Conservation (phyloP, 2,329 filamentous ascomycete genomes). For the Cladosporium sphaerospermum region DNA sequence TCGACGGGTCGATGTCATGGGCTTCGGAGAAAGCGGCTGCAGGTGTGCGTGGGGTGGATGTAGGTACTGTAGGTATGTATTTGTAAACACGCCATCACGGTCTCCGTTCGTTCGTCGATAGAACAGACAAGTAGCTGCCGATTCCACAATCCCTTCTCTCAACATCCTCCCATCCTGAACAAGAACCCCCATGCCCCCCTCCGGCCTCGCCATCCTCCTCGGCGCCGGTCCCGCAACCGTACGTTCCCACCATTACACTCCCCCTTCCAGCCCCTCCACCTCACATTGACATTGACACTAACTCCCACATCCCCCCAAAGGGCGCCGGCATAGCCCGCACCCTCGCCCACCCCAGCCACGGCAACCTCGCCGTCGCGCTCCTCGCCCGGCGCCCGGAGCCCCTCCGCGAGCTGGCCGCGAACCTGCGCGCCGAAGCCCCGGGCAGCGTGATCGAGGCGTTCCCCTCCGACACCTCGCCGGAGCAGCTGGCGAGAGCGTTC, state of each 20-base stretch:
- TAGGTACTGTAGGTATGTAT: too few species aligned
- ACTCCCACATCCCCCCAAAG: conserved; percentile 20
- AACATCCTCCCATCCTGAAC: neutral
- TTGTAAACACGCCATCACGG: too few species aligned
- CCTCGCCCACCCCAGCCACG: conserved; percentile 45
- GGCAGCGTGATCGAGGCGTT: conserved; percentile 47
- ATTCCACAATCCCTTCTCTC: too few species aligned
- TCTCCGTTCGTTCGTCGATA: too few species aligned
- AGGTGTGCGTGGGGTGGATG: too few species aligned
- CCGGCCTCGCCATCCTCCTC: conserved; percentile 46
- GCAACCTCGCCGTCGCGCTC: conserved; percentile 51
- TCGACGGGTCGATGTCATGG: too few species aligned
- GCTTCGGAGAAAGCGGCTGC: too few species aligned
- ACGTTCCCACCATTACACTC: conserved; percentile 2
- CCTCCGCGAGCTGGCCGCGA: conserved; percentile 38
- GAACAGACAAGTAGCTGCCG: too few species aligned
- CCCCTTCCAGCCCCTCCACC: conserved; percentile 8
- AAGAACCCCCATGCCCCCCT: conserved; percentile 36
- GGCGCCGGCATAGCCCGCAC: conserved; percentile 52
- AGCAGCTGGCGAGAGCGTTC: conserved; percentile 45
- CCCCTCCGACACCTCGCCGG: conserved; percentile 45
- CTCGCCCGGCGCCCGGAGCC: conserved; percentile 45
- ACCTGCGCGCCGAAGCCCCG: conserved; percentile 36
- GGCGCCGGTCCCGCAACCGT: conserved; percentile 44
- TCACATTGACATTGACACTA: neutral